Conservation (phyloP, 148 eudicot genomes). For the Diospyros kaki region DNA sequence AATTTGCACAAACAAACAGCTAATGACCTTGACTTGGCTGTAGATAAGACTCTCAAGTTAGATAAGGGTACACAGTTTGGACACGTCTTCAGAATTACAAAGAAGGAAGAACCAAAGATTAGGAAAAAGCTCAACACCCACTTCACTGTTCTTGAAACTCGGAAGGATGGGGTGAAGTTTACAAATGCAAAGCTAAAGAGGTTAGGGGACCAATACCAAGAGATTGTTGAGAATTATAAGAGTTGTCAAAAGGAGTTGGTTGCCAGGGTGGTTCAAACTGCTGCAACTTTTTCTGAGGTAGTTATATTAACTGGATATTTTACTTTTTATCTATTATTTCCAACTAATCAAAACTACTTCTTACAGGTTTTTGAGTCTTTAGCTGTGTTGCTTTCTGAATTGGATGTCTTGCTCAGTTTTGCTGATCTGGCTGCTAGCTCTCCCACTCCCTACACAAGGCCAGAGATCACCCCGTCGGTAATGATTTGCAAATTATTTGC, state of each 20-base stretch:
- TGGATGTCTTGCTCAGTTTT: conserved; percentile 95
- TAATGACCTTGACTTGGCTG: conserved; percentile 77
- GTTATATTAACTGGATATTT: conserved; percentile 5
- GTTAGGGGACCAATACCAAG: conserved; percentile 81
- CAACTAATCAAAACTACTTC: conserved; percentile 15
- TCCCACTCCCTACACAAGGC: conserved; percentile 89
- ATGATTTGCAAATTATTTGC: conserved; percentile 16
- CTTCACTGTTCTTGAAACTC: conserved; percentile 88
- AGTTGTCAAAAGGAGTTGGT: conserved; percentile 85
- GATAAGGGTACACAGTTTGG: conserved; percentile 98
- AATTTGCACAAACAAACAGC: conserved; percentile 70
- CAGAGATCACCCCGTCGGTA: conserved; percentile 80
- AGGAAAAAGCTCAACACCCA: conserved; percentile 88
- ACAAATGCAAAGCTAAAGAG: conserved; percentile 85
- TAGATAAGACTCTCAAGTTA: conserved; percentile 76
- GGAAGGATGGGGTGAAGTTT: conserved; percentile 97
- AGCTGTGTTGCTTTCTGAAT: conserved; percentile 64
- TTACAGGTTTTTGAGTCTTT: conserved; percentile 80
- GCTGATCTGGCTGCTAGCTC: conserved; percentile 90
- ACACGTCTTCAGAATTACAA: conserved; percentile 94
- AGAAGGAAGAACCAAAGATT: conserved; percentile 94
- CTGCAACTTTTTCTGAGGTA: conserved; percentile 85
- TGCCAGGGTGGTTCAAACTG: conserved; percentile 70
- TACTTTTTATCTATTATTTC: conserved; percentile 15
- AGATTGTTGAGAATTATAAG: conserved; percentile 74